Base-by-base conservation (phyloP, 1,284 basidiomycete species). In the Sporisorium iseilematis-ciliati region DNA sequence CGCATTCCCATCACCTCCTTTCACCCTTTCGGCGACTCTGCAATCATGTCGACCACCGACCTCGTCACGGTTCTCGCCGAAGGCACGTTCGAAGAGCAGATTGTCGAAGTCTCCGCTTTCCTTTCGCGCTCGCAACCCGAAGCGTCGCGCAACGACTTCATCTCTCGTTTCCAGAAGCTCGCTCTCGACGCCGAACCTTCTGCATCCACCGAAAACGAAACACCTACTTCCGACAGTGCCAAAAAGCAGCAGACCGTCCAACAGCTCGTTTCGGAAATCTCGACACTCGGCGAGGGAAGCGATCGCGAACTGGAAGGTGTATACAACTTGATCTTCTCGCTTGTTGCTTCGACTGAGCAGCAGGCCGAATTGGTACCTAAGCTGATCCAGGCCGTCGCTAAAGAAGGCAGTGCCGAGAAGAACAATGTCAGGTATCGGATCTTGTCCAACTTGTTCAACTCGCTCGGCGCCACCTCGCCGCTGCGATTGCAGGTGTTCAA, bases 361-460 rank as follows among this genome's bases (percentile, higher is more conserved):
- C 48, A 54, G 26, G n/a, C 63, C 2, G 4, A 45, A 33, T 69
- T 81, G 3, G 41, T 81, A 26, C 48, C 53, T n/a, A 58, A 71
- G 40, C 49, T 84, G 25, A 33, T 67, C 35, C 46, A 57, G 5
- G 67, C 71, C n/a, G 29, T 80, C 10, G n/a, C 57, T 18, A 60
- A 57, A 18, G 58, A 74, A 18, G 23, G 56, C 33, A 21, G 48
- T 10, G 26, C 35, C 5, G 77, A 80, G 12, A 80, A 74, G 75
- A 75, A 67, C 57, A 65, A 73, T 14, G 76, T 77, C 12, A 64
- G 67, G 23, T 79, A 79, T 29, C 77, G 72, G 41, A 80, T 81
- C 46, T 76, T 85, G 16, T 73, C 81, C 25, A 85, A 85, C 78
- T 66, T 82, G 16, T 85, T 80, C 78, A 85, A 85, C 75, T 56